Evolutionary conservation across 768 basidiomycete species (phyloP), one percentile per base, ranked within the genome.

Genomic region (Tulasnella sp.): DNA sequence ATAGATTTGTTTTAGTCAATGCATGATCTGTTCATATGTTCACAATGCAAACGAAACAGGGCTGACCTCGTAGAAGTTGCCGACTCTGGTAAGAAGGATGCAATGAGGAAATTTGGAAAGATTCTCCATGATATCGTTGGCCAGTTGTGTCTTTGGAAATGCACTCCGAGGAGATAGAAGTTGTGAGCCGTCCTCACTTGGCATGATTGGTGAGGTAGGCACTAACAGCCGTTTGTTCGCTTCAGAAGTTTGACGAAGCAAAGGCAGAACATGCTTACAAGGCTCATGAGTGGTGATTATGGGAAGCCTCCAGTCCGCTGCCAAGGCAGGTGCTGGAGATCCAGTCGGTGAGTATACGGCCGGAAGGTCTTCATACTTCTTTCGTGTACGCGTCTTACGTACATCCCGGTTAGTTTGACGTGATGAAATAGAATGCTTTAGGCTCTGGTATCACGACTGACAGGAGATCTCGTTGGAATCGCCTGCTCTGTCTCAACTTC

Each of bases 11-110:
- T 5, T 48, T 5, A 48, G 47, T 48, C n/a, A n/a, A n/a, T 27
- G 47, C 11, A 53, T 8, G 38, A 61, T 52, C 67, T 64, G 32
- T 21, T 45, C 54, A 52, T 58, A 49, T 47, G 43, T 48, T 13
- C 38, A 19, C 38, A 23, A 56, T 13, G 24, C 50, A 44, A 15
- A 41, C 19, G n/a, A 17, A 15, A 17, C 0, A 4, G 17, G 21
- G 58, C 73, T 42, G 69, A 90, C 94, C 80, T 97, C 94, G 68
- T 95, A 97, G 70, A 97, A 97, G 66, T 91, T 85, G 13, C 94
- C 94, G 10, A 97, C 92, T 55, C 90, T 81, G 7, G 93, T 97
- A 17, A 98, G 77, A 24, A 97, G 75, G 27, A 96, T 77, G 68
- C 92, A 94, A 65, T 93, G 87, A 21, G 94, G 87, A 67, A 91